phyloP scores from a whole-genome alignment of 805 yeast genomes.

The Myxozyma nipponensis region DNA sequence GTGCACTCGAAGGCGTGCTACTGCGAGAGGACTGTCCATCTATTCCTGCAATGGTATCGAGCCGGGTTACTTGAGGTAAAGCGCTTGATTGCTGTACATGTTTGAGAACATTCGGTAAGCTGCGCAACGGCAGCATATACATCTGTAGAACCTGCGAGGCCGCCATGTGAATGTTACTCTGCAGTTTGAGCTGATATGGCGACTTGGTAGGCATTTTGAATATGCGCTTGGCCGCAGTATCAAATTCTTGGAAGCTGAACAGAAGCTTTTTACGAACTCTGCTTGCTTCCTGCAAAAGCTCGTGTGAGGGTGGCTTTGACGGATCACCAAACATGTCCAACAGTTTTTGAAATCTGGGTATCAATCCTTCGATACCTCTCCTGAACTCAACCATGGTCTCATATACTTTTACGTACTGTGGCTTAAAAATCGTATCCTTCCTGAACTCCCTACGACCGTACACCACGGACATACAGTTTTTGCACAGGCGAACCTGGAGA shows the following conservation, averaged over 20 bases:
- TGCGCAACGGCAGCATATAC: slow-evolving; percentile 60
- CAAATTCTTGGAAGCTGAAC: slow-evolving; percentile 50
- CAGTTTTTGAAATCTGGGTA: slow-evolving; percentile 46
- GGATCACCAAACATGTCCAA: slow-evolving; percentile 39
- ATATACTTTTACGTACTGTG: slow-evolving; percentile 42
- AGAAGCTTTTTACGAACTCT: slow-evolving; percentile 45
- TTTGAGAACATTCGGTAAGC: slow-evolving; percentile 49
- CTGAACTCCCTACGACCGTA: slow-evolving; percentile 53
- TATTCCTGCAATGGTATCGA: not conserved
- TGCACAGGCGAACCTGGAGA: slow-evolving; percentile 56
- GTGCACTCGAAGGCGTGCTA: not conserved
- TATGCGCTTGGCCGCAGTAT: slow-evolving; percentile 46
- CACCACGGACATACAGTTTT: slow-evolving; percentile 59
- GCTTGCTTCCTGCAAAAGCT: slow-evolving; percentile 40
- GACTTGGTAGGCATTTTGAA: slow-evolving; percentile 38
- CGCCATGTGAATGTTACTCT: slow-evolving; percentile 53
- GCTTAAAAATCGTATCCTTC: slow-evolving; percentile 39
- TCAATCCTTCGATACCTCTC: slow-evolving; percentile 38
- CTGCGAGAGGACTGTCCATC: not conserved
- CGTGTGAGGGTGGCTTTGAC: slow-evolving; percentile 33
- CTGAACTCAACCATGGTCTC: slow-evolving; percentile 42
- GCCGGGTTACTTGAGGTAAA: not conserved
- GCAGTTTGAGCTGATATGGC: slow-evolving; percentile 46
- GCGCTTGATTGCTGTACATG: slow-evolving; percentile 4
- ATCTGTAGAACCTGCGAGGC: slow-evolving; percentile 62